Conservation (phyloP, 352 stramenopile species). For the Phytophthora pisi region DNA sequence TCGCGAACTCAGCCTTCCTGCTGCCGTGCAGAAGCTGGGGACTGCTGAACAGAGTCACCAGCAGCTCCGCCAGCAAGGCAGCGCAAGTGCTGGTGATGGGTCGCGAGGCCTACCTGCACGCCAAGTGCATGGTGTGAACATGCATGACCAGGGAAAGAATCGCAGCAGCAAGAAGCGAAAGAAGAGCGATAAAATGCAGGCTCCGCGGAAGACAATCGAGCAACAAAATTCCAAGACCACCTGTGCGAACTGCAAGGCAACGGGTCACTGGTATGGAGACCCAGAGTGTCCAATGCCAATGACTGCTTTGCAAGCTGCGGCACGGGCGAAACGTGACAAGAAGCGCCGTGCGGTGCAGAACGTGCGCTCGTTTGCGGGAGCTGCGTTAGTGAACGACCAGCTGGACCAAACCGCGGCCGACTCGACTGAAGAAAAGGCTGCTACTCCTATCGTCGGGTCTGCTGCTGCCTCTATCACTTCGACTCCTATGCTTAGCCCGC, state of each 20-base stretch:
- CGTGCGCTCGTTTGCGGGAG: neutral
- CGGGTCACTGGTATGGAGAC: neutral
- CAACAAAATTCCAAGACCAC: neutral
- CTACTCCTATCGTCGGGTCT: no score
- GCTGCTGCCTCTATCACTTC: neutral
- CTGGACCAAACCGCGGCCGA: no score
- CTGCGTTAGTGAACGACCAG: neutral
- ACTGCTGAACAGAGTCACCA: neutral
- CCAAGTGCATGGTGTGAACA: neutral
- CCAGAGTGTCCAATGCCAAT: neutral
- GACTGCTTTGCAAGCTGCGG: neutral
- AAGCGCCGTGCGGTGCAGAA: neutral
- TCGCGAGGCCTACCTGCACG: neutral
- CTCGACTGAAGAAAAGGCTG: no score
- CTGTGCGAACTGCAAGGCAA: neutral
- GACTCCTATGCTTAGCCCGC: neutral
- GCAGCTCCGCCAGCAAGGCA: slow-evolving; percentile 1
- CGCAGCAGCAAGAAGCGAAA: neutral
- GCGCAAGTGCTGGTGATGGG: neutral
- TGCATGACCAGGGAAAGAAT: neutral
- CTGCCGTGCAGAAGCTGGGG: neutral
- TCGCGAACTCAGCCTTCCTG: neutral
- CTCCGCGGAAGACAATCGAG: neutral
- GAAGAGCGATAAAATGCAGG: neutral
- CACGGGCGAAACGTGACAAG: neutral